phyloP scores from a whole-genome alignment of 352 stramenopile genomes.

The Thalassiosira exigua region DNA sequence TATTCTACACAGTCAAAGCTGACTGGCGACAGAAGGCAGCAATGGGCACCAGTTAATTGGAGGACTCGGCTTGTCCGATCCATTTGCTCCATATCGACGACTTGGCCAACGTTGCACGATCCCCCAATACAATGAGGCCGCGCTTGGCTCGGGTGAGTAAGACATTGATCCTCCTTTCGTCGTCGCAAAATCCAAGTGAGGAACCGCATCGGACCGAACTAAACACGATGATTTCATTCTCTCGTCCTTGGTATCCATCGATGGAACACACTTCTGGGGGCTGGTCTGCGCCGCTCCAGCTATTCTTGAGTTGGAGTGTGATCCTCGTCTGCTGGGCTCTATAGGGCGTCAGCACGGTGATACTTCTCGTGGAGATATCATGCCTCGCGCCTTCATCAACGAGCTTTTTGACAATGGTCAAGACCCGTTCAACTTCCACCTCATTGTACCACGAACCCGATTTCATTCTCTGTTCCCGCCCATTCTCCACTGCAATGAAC shows the following conservation, averaged over 20 bases:
- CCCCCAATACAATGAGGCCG: constrained; percentile 85
- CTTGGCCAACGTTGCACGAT: constrained; percentile 78
- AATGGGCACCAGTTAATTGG: no score
- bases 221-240: constrained; percentile 99
- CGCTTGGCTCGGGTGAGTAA: constrained; percentile 85
- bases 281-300: constrained; percentile 4
- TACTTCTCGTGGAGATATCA: constrained; percentile 38
- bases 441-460: constrained; percentile 64
- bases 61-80: not conserved
- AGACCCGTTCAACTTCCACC: constrained; percentile 82
- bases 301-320: constrained; percentile 24
- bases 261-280: constrained; percentile 93
- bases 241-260: constrained; percentile 97
- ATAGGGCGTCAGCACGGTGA: constrained; percentile 97
- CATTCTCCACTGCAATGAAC: constrained; percentile 54
- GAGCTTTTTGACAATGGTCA: constrained; percentile 80
- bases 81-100: not conserved
- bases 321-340: constrained; percentile 90
- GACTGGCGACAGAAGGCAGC: no score
- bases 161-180: constrained; percentile 88
- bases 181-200: constrained; percentile 85
- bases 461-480: constrained; percentile 26
- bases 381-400: constrained; percentile 38
- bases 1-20: no score
- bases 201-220: constrained; percentile 91